Evolutionary conservation across 225 moss, liverwort and hornwort species (phyloP), one percentile per base, ranked within the genome.

Genomic region (Ulota crispa): DNA sequence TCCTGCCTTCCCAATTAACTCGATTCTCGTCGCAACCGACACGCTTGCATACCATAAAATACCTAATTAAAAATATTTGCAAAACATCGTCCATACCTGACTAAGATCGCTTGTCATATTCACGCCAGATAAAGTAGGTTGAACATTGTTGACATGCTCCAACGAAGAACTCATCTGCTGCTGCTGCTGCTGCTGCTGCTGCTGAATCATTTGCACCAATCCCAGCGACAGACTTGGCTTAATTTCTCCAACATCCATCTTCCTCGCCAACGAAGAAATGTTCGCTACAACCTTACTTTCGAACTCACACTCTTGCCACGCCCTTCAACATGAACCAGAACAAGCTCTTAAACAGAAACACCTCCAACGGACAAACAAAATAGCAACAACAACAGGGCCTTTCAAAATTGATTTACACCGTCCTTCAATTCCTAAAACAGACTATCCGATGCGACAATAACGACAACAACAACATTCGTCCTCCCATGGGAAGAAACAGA

Each of bases 231-330:
- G 30, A 43, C 78, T 87, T 23, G 90, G 92, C 71, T 94, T 96
- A 64, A 85, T 68, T 71, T 91, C 94, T 36, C 79, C 84, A 2
- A 85, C 89, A 32, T 93, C 93, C 95, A 96, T 93, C 81, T 72
- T 59, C 70, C 43, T 61, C 39, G 36, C 21, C 43, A 6, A 56
- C 31, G 4, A 47, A 30, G 9, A 52, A 50, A 5, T n/a, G 24
- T 19, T 20, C 6, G 43, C 28, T n/a, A 42, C 19, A 36, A 23
- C 21, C 45, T 60, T 26, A 66, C 10, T 11, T 68, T 69, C 32
- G 54, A 28, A 62, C 6, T 62, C 50, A 19, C 36, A 18, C 56
- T 78, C 65, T 78, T 57, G 30, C 68, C 57, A 43, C 72, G 10
- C 41, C 66, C 20, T 66, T 30, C 57, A 77, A 66, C 72, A 77